Evolutionary conservation across 306 rosid genomes (phyloP), one percentile per base, ranked within the genome.

Genomic region (Lablab purpureus): DNA sequence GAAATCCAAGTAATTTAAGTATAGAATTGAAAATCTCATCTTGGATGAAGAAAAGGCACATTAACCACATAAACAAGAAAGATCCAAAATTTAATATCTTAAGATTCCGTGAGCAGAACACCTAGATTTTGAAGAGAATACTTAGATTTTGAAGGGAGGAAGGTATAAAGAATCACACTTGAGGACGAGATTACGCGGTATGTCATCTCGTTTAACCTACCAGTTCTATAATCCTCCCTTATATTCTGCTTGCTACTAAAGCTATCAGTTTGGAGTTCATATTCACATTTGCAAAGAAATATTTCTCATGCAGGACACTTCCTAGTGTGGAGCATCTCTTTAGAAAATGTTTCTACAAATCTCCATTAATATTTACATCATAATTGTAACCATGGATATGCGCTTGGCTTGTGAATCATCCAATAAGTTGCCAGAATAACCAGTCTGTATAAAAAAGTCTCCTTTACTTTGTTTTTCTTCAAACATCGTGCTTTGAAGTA

Each of bases 311-410:
- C 78, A 72, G 78, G 78, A 85, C 49, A 55, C 82, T 75, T 72
- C 81, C 68, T 80, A 22, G 82, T 23, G 65, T 66, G 74, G 94
- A 87, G 83, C 94, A 91, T 54, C 90, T 85, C 84, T 64, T 84
- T 66, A 90, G 86, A 56, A 89, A 86, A 30, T 97, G 91, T 76
- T 73, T 83, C 71, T 75, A 86, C 73, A 77, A 64, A 75, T 79
- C 84, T 80, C 77, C 59, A 54, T 60, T 67, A 80, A 82, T 28
- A 41, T 79, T 83, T 77, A 76, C 59, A 81, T 81, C 83, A 65
- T 78, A 52, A 66, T 79, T 28, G n/a, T 69, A 66, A 21, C 82
- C 87, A 78, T 62, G 43, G 87, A n/a, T 50, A 75, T 70, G 84
- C 80, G 70, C 79, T 85, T 85, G 84, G 86, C 67, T 67, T 62